These are phyloP conservation scores for Capsella rubella DNA, from an alignment of 441 rosid species.

Conservation along the genomic window DNA sequence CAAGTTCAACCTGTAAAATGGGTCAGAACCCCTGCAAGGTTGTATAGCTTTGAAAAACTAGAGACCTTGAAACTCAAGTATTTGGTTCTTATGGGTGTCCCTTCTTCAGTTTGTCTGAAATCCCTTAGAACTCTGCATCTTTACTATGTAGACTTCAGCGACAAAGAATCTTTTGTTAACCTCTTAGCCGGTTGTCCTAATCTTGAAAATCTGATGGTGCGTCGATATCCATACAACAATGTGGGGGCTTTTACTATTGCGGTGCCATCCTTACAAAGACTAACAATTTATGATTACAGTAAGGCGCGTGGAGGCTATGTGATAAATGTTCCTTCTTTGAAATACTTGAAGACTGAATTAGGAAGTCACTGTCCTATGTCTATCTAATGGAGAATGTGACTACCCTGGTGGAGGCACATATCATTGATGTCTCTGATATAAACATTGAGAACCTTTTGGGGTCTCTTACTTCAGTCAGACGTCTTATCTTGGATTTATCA, in stretches of 20 bases:
- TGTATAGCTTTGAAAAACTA: not conserved
- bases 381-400: too few species aligned
- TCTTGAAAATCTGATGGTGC: not conserved
- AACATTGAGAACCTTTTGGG: too few species aligned
- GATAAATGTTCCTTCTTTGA: too few species aligned
- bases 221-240: not conserved
- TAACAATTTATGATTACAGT: not conserved
- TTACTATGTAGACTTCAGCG: not conserved
- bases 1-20: not conserved
- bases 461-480: too few species aligned
- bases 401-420: too few species aligned
- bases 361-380: too few species aligned
- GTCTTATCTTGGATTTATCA: too few species aligned
- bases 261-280: not conserved
- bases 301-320: not conserved
- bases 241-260: not conserved
- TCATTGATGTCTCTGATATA: too few species aligned
- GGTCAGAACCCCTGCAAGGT: not conserved
- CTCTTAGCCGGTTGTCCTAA: not conserved
- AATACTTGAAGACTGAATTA: too few species aligned
- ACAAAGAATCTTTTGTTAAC: not conserved
- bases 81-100: not conserved
- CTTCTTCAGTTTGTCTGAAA: not conserved
- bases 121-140: conserved; percentile 2
- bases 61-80: not conserved